phyloP scores from a whole-genome alignment of 768 basidiomycete genomes.

The Pseudohyphozyma bogoriensis region DNA sequence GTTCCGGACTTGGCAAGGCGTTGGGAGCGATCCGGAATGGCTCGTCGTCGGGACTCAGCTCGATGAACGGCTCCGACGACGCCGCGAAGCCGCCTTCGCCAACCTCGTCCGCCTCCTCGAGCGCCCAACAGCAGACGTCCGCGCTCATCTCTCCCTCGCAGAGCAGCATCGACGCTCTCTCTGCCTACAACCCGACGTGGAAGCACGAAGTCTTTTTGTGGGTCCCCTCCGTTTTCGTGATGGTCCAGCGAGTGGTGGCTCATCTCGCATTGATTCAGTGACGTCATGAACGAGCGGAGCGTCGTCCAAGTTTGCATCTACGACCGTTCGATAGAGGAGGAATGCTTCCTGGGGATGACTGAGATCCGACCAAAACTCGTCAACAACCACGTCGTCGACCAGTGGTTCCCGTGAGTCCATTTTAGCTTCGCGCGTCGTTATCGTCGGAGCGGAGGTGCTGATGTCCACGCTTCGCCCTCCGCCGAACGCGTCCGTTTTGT shows the following conservation, averaged over 20 bases:
- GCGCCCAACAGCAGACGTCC: neutral
- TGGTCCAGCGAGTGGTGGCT: neutral
- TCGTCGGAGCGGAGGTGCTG: neutral
- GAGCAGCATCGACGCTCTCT: neutral
- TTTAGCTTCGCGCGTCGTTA: too few relatives aligned
- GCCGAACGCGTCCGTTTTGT: neutral
- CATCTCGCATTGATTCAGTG: slow-evolving; percentile 47
- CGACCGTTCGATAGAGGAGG: slow-evolving; percentile 57
- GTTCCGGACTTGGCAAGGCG: neutral
- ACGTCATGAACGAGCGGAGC: slow-evolving; percentile 81
- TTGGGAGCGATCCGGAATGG: neutral
- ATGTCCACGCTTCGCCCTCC: neutral
- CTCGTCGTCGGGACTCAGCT: too few relatives aligned
- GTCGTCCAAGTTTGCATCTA: slow-evolving; percentile 80
- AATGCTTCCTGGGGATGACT: slow-evolving; percentile 78
- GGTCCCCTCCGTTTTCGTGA: slow-evolving; percentile 39
- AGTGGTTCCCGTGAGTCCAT: slow-evolving; percentile 84
- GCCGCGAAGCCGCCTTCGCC: neutral
- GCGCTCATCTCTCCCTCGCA: neutral
- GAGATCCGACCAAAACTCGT: slow-evolving; percentile 82
- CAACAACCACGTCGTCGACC: slow-evolving; percentile 91
- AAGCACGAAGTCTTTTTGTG: slow-evolving; percentile 98
- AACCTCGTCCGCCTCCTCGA: neutral
- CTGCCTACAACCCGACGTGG: slow-evolving; percentile 77
- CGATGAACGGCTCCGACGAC: slow-evolving; percentile 47